Conservation (phyloP, 1,284 basidiomycete species). For the Trichosporon faecale region DNA sequence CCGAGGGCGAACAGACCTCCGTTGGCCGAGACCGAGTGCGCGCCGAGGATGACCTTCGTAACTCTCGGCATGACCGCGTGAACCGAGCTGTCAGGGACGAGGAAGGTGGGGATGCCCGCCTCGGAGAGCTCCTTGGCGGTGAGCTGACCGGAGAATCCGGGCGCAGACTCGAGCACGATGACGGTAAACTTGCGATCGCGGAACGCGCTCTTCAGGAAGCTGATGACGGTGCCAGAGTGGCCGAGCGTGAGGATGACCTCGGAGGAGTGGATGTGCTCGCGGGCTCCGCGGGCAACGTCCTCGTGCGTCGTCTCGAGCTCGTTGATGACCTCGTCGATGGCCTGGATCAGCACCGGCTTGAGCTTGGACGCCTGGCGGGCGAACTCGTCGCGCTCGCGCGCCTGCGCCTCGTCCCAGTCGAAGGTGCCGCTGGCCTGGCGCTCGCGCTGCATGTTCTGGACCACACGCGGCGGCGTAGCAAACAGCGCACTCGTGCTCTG, state of each 20-base stretch:
- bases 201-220: slow-evolving; percentile 85
- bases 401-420: slow-evolving; percentile 15
- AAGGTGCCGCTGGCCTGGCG: not conserved
- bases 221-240: slow-evolving; percentile 89
- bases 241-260: slow-evolving; percentile 96
- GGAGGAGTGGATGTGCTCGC: slow-evolving; percentile 94
- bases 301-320: slow-evolving; percentile 95
- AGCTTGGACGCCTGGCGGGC: slow-evolving; percentile 49
- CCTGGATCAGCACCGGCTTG: slow-evolving; percentile 68
- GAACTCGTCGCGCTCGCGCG: slow-evolving; percentile 41
- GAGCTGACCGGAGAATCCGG: slow-evolving; percentile 80
- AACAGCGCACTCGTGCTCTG: slow-evolving; percentile 37
- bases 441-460: slow-evolving; percentile 8
- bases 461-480: slow-evolving; percentile 29
- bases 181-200: slow-evolving; percentile 92
- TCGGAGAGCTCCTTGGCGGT: slow-evolving; percentile 77
- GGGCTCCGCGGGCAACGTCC: slow-evolving; percentile 88
- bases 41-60: slow-evolving; percentile 91
- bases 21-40: slow-evolving; percentile 91
- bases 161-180: slow-evolving; percentile 91
- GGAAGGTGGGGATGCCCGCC: slow-evolving; percentile 82
- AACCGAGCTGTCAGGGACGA: slow-evolving; percentile 91
- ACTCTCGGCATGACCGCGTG: slow-evolving; percentile 95
- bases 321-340: slow-evolving; percentile 88
- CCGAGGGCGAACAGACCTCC: slow-evolving; percentile 88